These are phyloP conservation scores for Ophiocordyceps camponoti-floridani DNA, from an alignment of 2,329 filamentous ascomycete species.

Conservation along the genomic window DNA sequence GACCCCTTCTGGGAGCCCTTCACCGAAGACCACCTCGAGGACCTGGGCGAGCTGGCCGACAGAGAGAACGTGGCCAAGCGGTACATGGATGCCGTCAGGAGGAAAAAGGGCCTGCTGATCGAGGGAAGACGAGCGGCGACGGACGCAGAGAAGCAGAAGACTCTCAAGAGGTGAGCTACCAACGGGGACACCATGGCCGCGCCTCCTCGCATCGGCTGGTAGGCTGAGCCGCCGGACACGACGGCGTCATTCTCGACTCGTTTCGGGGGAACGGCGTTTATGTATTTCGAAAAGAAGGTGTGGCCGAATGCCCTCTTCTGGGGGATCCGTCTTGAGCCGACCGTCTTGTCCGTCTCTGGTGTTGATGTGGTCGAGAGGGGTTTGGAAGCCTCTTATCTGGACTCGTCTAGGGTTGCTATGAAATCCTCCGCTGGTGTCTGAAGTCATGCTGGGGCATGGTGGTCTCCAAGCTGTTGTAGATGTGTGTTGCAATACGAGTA, in stretches of 20 bases:
- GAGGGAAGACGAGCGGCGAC: slow-evolving; percentile 59
- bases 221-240: not conserved
- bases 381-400: not conserved
- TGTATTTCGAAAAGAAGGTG: not conserved
- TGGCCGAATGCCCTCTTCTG: too few relatives aligned
- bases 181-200: not conserved
- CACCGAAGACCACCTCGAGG: slow-evolving; percentile 91
- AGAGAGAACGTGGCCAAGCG: slow-evolving; percentile 89
- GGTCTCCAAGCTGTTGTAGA: too few relatives aligned
- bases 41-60: slow-evolving; percentile 85
- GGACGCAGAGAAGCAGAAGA: slow-evolving; percentile 85
- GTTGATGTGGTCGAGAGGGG: not conserved
- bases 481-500: too few relatives aligned
- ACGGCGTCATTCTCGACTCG: not conserved
- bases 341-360: not conserved
- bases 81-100: slow-evolving; percentile 82
- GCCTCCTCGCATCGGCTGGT: not conserved
- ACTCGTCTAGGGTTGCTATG: not conserved
- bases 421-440: too few relatives aligned
- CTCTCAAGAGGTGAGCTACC: slow-evolving; percentile 33
- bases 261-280: not conserved
- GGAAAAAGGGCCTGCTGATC: slow-evolving; percentile 75
- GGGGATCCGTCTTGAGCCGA: too few relatives aligned
- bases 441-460: too few relatives aligned
- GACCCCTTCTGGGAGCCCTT: slow-evolving; percentile 97